Evolutionary conservation across 2,329 filamentous ascomycete species (phyloP).

Genomic region (Cadophora sp.): DNA sequence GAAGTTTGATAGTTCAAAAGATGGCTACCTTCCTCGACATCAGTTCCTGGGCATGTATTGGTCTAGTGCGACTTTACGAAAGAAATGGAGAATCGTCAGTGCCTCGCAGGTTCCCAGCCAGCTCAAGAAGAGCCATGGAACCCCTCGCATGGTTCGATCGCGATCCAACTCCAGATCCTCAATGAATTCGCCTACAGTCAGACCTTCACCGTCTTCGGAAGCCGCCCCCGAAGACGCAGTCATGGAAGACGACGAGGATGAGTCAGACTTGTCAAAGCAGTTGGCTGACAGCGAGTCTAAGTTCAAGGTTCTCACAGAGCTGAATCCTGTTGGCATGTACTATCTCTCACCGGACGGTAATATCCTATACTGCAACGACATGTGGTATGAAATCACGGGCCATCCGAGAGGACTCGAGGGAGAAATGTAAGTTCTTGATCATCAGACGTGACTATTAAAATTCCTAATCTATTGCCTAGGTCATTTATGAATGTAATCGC

Average conservation of each 20-base stretch:
- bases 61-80: constrained; percentile 65
- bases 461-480: constrained; percentile 4
- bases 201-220: background rate
- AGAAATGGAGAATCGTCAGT: constrained; percentile 47
- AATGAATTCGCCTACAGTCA: background rate
- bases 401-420: constrained; percentile 47
- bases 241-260: constrained; percentile 19
- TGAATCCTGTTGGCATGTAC: constrained; percentile 82
- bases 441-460: background rate
- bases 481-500: constrained; percentile 48
- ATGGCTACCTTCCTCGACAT: constrained; percentile 59
- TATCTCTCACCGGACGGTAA: constrained; percentile 58
- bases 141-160: constrained; percentile 23
- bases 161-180: constrained; percentile 28
- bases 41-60: constrained; percentile 69
- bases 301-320: constrained; percentile 82
- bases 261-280: constrained; percentile 29
- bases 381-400: constrained; percentile 64
- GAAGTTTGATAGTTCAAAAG: constrained; percentile 57
- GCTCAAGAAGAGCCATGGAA: constrained; percentile 30
- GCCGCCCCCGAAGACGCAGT: constrained; percentile 3
- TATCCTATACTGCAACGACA: constrained; percentile 75
- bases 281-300: constrained; percentile 70
- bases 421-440: constrained; percentile 49
- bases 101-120: constrained; percentile 48